These are phyloP conservation scores for Nakaseomyces glabratus DNA, from an alignment of 1,139 yeast species.

Conservation along the genomic window DNA sequence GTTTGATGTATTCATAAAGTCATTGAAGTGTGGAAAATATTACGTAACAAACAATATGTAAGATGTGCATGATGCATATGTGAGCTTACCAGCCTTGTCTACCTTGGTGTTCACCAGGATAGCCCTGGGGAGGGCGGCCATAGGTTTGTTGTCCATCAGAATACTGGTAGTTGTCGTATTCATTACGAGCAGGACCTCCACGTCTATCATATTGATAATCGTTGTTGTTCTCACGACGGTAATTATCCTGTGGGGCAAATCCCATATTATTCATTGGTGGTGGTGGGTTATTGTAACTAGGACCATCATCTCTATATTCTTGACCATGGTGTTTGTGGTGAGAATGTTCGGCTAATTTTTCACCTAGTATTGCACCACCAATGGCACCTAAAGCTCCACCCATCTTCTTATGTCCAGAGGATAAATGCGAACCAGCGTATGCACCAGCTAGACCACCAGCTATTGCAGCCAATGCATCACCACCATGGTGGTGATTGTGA, in stretches of 20 bases:
- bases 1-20: too few relatives aligned
- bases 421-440: slow-evolving; percentile 35
- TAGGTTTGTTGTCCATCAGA: slow-evolving; percentile 1
- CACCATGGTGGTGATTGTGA: slow-evolving; percentile 36
- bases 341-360: slow-evolving; percentile 41
- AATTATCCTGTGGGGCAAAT: slow-evolving; percentile 2
- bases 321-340: slow-evolving; percentile 3
- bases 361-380: slow-evolving; percentile 53
- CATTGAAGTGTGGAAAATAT: too few relatives aligned
- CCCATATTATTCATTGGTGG: slow-evolving; percentile 4
- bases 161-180: slow-evolving; percentile 3
- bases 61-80: too few relatives aligned
- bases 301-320: slow-evolving; percentile 3
- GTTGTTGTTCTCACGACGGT: not conserved
- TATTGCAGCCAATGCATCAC: slow-evolving; percentile 48
- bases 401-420: slow-evolving; percentile 41
- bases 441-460: slow-evolving; percentile 59
- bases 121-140: slow-evolving; percentile 5
- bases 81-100: slow-evolving; percentile 6
- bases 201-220: slow-evolving; percentile 8
- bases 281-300: slow-evolving; percentile 4
- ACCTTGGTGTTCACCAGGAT: slow-evolving; percentile 4
- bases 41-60: too few relatives aligned
- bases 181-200: slow-evolving; percentile 3
- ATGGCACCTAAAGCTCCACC: slow-evolving; percentile 52